phyloP scores from a whole-genome alignment of 257 asterid genomes.

The Salvia splendens region DNA sequence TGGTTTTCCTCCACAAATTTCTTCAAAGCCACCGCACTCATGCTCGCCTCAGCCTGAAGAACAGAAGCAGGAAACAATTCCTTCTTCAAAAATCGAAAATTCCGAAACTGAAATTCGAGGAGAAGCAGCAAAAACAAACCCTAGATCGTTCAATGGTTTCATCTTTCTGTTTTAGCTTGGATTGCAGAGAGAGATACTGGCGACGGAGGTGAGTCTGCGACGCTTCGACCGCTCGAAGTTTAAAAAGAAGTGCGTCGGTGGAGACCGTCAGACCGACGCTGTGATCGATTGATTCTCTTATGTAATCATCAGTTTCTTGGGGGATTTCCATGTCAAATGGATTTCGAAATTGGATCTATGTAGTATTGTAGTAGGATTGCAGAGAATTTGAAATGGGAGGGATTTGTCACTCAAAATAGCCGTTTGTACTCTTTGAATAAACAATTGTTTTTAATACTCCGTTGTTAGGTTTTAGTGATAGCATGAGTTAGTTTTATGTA shows the following conservation, averaged over 20 bases:
- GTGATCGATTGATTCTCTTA: conserved; percentile 75
- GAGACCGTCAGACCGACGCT: conserved; percentile 75
- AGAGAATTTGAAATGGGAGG: conserved; percentile 29
- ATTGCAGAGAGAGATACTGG: conserved; percentile 55
- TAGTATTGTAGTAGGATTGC: background rate
- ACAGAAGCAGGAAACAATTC: background rate
- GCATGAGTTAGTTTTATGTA: too few species aligned
- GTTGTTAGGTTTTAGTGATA: too few species aligned
- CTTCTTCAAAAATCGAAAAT: conserved; percentile 2
- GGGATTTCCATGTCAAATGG: conserved; percentile 63
- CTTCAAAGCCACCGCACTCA: conserved; percentile 92
- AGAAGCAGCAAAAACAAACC: conserved; percentile 43
- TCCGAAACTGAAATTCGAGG: background rate
- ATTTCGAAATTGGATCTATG: conserved; percentile 20
- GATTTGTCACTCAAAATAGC: conserved; percentile 23
- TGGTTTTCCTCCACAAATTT: conserved; percentile 93
- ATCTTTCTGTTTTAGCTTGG: conserved; percentile 74
- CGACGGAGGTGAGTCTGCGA: conserved; percentile 48
- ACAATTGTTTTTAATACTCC: too few species aligned
- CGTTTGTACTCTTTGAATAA: conserved; percentile 22
- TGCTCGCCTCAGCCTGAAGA: conserved; percentile 74
- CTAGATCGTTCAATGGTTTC: conserved; percentile 64
- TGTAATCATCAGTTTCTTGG: conserved; percentile 73
- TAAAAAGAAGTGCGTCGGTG: conserved; percentile 52
- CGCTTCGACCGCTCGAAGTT: conserved; percentile 70